Conservation (phyloP, 1,139 yeast species). For the Candida neerlandica region DNA sequence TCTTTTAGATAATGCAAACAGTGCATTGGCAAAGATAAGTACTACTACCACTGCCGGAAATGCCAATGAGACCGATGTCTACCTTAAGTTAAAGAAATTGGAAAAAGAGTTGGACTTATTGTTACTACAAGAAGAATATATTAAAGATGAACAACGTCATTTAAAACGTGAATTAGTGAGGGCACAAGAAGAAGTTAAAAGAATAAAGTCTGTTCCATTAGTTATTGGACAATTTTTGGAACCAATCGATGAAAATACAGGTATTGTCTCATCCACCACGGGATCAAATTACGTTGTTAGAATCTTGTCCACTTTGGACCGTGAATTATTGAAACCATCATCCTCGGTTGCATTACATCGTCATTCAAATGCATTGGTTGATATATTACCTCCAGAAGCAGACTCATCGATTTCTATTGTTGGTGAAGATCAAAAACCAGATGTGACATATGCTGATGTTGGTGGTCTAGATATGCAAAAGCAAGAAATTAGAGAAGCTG, state of each 20-base stretch:
- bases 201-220: conserved; percentile 95
- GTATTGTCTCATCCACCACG: conserved; percentile 95
- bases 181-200: conserved; percentile 97
- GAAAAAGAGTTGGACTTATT: conserved; percentile 88
- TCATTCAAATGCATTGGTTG: conserved; percentile 96
- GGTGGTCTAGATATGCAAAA: conserved; percentile 99
- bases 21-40: conserved; percentile 11
- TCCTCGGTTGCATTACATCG: conserved; percentile 97
- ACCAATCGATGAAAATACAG: conserved; percentile 95
- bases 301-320: conserved; percentile 89
- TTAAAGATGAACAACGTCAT: conserved; percentile 97
- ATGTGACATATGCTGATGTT: conserved; percentile 87
- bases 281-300: conserved; percentile 97
- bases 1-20: conserved; percentile 19
- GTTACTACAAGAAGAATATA: conserved; percentile 89
- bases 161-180: conserved; percentile 90
- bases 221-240: conserved; percentile 98
- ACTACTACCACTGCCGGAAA: not conserved
- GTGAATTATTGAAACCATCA: conserved; percentile 92
- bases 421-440: conserved; percentile 92
- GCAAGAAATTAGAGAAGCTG: conserved; percentile 98
- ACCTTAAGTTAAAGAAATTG: conserved; percentile 78
- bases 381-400: conserved; percentile 97
- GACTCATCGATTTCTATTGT: conserved; percentile 95
- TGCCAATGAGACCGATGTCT: conserved; percentile 53